Evolutionary conservation across 1,284 basidiomycete species (phyloP), one percentile per base, ranked within the genome.

Genomic region (Ustilago bromivora): DNA sequence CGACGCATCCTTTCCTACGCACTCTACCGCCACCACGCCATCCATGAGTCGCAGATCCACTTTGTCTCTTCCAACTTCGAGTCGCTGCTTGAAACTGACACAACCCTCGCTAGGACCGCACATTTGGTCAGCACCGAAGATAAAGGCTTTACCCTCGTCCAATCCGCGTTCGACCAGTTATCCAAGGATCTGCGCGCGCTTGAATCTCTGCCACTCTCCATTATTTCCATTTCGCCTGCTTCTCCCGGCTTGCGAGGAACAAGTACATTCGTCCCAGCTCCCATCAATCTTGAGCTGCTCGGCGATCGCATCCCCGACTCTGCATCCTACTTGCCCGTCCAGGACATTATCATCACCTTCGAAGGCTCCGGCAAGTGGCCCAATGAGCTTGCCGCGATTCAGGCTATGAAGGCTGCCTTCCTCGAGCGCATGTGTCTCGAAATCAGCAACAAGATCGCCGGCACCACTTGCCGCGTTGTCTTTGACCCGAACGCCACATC

Each of bases 371-470:
- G 92, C 0, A 90, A 91, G 76, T 99, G 97, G 97, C 97, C 97
- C 0, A 95, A 98, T 83, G 95, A 99, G 81, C 89, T 99, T 1
- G 89, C 89, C 17, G 95, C 95, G 0, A 93, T 98, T 54, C 96
- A 98, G 86, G 95, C 94, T 79, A 93, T 96, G 87, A 99, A 99
- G 87, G 89, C 97, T 2, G 96, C 96, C 0, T 92, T 99, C 85
- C 81, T 79, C 53, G 83, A 86, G 51, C 77, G 79, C 41, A 77
- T 85, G 54, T 79, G 80, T 32, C 57, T 60, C n/a, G 67, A 78
- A 23, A 66, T 85, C n/a, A 41, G 49, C 49, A 66, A 61, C 57
- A 77, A 78, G 61, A 65, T 83, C 41, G 59, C 66, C 23, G 84
- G 84, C n/a, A 89, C 94, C 3, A 88, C 58, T 9, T 62, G 66